Base-by-base conservation (phyloP, 805 yeast genomes). In the Candida chilensis region DNA sequence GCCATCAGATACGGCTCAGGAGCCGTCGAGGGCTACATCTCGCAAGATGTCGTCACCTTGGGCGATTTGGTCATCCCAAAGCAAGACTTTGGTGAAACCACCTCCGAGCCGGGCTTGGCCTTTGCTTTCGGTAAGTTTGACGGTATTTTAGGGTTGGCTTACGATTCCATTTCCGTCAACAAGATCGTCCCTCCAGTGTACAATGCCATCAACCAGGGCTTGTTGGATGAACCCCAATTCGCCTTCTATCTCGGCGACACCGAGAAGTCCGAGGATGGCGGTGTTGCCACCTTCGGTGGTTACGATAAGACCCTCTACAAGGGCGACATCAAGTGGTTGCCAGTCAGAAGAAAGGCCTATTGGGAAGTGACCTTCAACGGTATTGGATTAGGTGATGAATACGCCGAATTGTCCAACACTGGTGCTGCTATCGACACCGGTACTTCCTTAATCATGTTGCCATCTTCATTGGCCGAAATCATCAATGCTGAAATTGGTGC, bases 391-490 rank as follows among this genome's bases (percentile, higher is more conserved):
- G 98, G 98, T 48, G 83, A 82, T 43, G 95, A 92, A 63, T 83
- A 72, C 50, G 96, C 97, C 30, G 74, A 69, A 45, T 74, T 92
- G 49, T 73, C 70, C 43, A 65, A 64, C 49, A 78, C 87, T 38
- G 98, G 98, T 56, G 98, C 96, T 48, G 96, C 95, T 37, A 87
- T 92, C 52, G 98, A 92, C 60, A 92, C 98, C 35, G 98, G 98
- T 62, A 92, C 98, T 40, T 90, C 97, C 21, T 72, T 92, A 57
- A 82, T 92, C 57, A 87, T 95, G 29, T 70, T 92, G 52, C 98
- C 98, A 44, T 79, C 95, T 17, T 90, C 92, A 30, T 67, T 92
- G 51, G 97, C 98, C 29, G 98, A 92, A 66, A 83, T 92, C 47
- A 66, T 92, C 54, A 92, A 92, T 58, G 68, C 95, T 33, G 86